Conservation (phyloP, 2,329 filamentous ascomycete genomes). For the Fusarium lateritium region DNA sequence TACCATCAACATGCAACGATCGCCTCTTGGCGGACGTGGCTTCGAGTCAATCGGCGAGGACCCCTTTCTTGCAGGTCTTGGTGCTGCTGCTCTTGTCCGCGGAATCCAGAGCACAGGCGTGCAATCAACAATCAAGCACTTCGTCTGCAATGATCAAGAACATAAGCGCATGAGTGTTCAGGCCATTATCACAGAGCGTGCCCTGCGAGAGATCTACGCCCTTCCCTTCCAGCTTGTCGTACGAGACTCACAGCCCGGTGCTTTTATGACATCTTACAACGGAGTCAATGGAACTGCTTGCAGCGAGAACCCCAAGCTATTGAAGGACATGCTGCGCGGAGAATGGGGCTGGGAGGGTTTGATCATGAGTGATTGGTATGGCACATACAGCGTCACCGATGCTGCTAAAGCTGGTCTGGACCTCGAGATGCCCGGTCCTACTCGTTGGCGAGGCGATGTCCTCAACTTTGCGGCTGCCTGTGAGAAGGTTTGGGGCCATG, state of each 20-base stretch:
- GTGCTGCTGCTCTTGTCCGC: conserved; percentile 66
- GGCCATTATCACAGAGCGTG: conserved; percentile 68
- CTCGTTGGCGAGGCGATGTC: conserved; percentile 65
- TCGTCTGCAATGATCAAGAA: conserved; percentile 74
- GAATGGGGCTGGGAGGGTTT: conserved; percentile 73
- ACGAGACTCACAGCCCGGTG: conserved; percentile 64
- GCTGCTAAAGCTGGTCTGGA: conserved; percentile 67
- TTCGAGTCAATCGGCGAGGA: conserved; percentile 74
- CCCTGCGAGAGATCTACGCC: conserved; percentile 71
- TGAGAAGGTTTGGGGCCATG: conserved; percentile 69
- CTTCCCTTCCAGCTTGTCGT: conserved; percentile 71
- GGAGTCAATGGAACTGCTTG: conserved; percentile 71
- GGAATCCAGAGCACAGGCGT: conserved; percentile 71
- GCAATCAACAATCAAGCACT: conserved; percentile 72
- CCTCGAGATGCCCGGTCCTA: conserved; percentile 73
- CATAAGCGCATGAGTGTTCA: conserved; percentile 70
- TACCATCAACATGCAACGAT: conserved; percentile 74
- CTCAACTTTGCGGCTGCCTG: conserved; percentile 68
- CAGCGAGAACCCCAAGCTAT: conserved; percentile 66
- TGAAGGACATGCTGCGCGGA: conserved; percentile 66
- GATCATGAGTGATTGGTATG: conserved; percentile 73
- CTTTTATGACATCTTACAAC: conserved; percentile 73
- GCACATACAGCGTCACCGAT: conserved; percentile 68
- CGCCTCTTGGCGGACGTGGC: conserved; percentile 71
- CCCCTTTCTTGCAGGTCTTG: conserved; percentile 69